Conservation (phyloP, 192 early-diverging fungal genomes). For the Physocladia obscura region DNA sequence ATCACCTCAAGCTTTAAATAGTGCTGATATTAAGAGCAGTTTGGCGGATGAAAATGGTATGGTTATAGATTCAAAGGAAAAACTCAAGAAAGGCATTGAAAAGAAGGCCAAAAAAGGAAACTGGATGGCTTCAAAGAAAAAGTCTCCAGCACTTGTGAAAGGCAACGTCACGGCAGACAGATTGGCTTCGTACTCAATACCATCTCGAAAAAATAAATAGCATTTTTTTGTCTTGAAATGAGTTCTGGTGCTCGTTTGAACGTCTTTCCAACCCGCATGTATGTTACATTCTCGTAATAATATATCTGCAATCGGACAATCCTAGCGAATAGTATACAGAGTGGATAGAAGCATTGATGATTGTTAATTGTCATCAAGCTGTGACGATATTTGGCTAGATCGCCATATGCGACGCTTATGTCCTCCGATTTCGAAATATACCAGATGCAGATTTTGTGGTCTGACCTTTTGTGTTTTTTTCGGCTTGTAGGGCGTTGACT, state of each 20-base stretch:
- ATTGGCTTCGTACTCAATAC: conserved; percentile 37
- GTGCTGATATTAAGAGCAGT: too few relatives aligned
- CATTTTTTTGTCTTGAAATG: conserved; percentile 1
- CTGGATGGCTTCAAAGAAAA: neutral
- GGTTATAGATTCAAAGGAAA: neutral
- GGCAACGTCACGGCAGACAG: conserved; percentile 26
- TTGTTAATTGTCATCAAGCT: too few relatives aligned
- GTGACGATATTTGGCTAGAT: too few relatives aligned
- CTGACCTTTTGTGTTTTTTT: neutral
- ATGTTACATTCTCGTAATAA: conserved; percentile 37
- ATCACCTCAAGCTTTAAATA: too few relatives aligned
- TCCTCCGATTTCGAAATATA: too few relatives aligned
- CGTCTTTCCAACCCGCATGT: conserved; percentile 97
- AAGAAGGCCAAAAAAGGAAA: conserved; percentile 13
- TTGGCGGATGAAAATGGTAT: too few relatives aligned
- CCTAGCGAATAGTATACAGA: too few relatives aligned
- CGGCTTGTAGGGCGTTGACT: conserved; percentile 78
- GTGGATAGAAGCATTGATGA: too few relatives aligned
- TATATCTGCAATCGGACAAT: too few relatives aligned
- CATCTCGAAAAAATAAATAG: conserved; percentile 18
- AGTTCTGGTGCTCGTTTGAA: conserved; percentile 59
- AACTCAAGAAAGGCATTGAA: conserved; percentile 8
- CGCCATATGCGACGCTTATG: too few relatives aligned
- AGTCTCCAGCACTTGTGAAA: conserved; percentile 1
- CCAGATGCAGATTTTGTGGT: neutral